Base-by-base conservation (phyloP, 2,329 filamentous ascomycete genomes). In the Diaporthe aspalathi region DNA sequence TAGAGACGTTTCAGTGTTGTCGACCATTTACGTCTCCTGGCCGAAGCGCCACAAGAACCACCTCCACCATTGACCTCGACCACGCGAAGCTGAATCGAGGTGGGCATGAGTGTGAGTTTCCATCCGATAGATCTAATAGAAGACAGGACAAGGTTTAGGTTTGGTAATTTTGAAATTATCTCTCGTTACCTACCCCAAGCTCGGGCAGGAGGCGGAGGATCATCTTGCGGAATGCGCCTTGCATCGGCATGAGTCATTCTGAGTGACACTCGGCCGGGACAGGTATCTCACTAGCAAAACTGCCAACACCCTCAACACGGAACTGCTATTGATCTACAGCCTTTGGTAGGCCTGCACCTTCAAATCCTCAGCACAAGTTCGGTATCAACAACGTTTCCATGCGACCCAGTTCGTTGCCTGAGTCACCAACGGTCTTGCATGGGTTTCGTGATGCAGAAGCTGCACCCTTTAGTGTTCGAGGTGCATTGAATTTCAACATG, bases 171-270 rank as follows among this genome's bases (percentile, higher is more conserved):
- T 35, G 38, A 38, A 4, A 24, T 22, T 11, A 14, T 38, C 24
- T 20, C 32, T 11, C 45, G 50, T 22, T 29, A 49, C 43, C 60
- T 27, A 35, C 29, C 29, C 43, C 60, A 50, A 65, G 60, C 43
- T 20, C 43, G 27, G 60, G 29, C 14, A 65, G 45, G 43, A 4
- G 45, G 45, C 45, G n/a, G 7, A 50, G 43, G 60, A 49, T 63
- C 43, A 4, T 22, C 20, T 49, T 1, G 20, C 14, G 29, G 43
- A 27, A 49, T 63, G 5, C 60, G 60, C 60, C 43, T 63, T 50
- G 60, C 60, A 24, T 65, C 60, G 45, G 60, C 60, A 65, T 65
- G 60, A 65, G 60, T 65, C 60, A 65, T 65, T 38, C 43, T 50
- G 60, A 65, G 60, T 22, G 60, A 5, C 12, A 3, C 7, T 20